These are phyloP conservation scores for Acacia melanoxylon DNA, from an alignment of 306 rosid species.

Conservation along the genomic window DNA sequence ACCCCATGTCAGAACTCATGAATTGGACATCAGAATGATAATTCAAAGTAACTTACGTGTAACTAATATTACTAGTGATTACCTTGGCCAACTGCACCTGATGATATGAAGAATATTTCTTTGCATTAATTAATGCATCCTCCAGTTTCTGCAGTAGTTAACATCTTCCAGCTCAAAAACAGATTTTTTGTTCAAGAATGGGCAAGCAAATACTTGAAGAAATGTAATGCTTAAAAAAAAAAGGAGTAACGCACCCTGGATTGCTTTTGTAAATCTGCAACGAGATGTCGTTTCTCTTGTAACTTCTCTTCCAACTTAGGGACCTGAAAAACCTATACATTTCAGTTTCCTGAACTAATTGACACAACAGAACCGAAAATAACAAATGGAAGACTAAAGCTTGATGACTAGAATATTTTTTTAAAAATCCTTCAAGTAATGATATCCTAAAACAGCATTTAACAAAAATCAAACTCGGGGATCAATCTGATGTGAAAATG, in stretches of 20 bases:
- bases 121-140: slow-evolving; percentile 76
- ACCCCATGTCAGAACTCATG: slow-evolving; percentile 27
- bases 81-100: slow-evolving; percentile 79
- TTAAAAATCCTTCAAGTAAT: neutral
- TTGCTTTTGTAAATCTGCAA: slow-evolving; percentile 51
- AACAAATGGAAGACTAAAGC: slow-evolving; percentile 2
- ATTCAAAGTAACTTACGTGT: slow-evolving; percentile 9
- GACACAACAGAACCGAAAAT: neutral
- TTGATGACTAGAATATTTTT: slow-evolving; percentile 3
- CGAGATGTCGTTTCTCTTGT: slow-evolving; percentile 36
- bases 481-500: slow-evolving; percentile 7
- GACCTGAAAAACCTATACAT: slow-evolving; percentile 42
- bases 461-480: neutral
- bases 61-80: slow-evolving; percentile 21
- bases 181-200: slow-evolving; percentile 9
- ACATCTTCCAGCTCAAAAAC: slow-evolving; percentile 31
- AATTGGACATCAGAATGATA: slow-evolving; percentile 13
- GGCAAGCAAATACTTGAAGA: slow-evolving; percentile 5
- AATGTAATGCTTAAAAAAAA: neutral
- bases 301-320: slow-evolving; percentile 42
- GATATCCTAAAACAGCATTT: slow-evolving; percentile 18
- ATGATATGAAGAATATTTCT: slow-evolving; percentile 66
- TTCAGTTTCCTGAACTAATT: slow-evolving; percentile 7
- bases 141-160: slow-evolving; percentile 70
- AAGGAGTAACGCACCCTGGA: slow-evolving; percentile 39